Evolutionary conservation across 345 rosid species (phyloP).

Genomic region (Acer saccharum): DNA sequence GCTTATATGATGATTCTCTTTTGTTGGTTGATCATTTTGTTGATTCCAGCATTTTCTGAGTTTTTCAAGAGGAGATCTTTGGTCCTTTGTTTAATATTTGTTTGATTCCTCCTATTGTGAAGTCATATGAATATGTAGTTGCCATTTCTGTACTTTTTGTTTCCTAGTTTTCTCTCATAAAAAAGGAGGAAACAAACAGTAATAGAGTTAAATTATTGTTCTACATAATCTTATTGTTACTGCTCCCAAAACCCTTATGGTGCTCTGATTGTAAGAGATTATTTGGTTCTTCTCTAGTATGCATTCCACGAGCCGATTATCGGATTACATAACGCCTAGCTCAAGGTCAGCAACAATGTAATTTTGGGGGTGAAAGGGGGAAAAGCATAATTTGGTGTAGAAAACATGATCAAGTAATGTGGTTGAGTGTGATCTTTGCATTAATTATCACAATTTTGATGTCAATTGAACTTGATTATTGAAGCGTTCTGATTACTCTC

Average conservation of each 20-base stretch:
- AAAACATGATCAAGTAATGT: background rate
- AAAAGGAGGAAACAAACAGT: background rate
- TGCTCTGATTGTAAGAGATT: background rate
- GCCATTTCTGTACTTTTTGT: background rate
- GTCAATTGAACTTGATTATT: background rate
- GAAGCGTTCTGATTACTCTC: background rate
- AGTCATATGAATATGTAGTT: background rate
- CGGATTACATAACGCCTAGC: background rate
- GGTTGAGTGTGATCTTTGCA: background rate
- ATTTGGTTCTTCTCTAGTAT: background rate
- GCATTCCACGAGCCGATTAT: background rate
- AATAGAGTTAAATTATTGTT: background rate
- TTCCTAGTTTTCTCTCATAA: constrained; percentile 7
- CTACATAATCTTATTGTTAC: background rate
- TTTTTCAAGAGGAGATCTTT: background rate
- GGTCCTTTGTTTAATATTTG: background rate
- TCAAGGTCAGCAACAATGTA: background rate
- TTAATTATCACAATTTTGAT: background rate
- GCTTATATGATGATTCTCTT: background rate
- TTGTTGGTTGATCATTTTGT: constrained; percentile 1
- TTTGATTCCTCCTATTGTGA: background rate
- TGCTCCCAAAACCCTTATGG: background rate
- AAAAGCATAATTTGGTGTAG: background rate
- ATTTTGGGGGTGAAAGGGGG: background rate
- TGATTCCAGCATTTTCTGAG: background rate